phyloP scores from a whole-genome alignment of 768 basidiomycete genomes.

The Boletus subparvulus region DNA sequence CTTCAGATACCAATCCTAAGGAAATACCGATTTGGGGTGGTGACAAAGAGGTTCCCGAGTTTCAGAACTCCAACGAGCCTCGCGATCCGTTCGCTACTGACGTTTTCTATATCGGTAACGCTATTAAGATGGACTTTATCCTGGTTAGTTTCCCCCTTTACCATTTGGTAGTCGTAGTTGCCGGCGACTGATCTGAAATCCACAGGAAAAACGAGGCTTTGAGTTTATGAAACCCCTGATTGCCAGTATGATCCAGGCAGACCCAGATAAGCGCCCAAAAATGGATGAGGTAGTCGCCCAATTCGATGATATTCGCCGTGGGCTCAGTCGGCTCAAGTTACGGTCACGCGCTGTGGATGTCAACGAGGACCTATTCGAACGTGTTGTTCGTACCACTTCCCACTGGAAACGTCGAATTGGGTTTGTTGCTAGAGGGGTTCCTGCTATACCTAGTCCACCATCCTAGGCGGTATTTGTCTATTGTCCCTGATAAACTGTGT shows the following conservation, averaged over 20 bases:
- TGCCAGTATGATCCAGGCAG: conserved; percentile 20
- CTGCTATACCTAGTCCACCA: conserved; percentile 9
- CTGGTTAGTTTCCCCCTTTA: not conserved
- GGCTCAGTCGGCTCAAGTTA: conserved; percentile 12
- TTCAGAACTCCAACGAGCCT: conserved; percentile 21
- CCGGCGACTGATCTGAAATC: too few relatives aligned
- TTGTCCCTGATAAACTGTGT: not conserved
- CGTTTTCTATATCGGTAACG: conserved; percentile 44
- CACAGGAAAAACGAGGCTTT: conserved; percentile 10
- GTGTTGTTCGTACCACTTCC: conserved; percentile 2
- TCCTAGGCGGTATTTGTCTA: not conserved
- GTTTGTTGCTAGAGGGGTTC: conserved; percentile 10
- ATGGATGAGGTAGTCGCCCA: conserved; percentile 23
- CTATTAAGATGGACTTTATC: conserved; percentile 32
- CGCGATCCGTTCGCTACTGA: conserved; percentile 44
- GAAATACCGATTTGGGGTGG: conserved; percentile 37
- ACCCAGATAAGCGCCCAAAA: conserved; percentile 21
- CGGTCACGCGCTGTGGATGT: conserved; percentile 30
- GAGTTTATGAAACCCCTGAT: conserved; percentile 25
- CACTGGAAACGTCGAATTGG: conserved; percentile 28
- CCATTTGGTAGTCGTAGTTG: too few relatives aligned
- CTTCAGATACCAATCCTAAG: conserved; percentile 23
- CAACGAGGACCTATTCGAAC: conserved; percentile 13
- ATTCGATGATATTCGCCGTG: conserved; percentile 12
- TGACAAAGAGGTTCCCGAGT: conserved; percentile 44